Conservation (phyloP, 805 yeast species). For the Tetrapisispora arboricola region DNA sequence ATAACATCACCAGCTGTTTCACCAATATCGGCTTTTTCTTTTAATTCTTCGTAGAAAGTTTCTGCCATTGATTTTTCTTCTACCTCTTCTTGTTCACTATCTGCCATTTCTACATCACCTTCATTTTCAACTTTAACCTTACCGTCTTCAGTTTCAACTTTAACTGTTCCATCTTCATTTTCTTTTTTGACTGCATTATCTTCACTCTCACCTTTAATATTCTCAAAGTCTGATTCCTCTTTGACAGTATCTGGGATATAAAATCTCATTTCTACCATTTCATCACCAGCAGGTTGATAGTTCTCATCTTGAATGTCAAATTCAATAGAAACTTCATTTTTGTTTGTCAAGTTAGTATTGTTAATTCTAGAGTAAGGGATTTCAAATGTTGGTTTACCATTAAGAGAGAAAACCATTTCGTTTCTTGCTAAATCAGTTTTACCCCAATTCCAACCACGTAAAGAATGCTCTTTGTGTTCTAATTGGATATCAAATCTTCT, state of each 20-base stretch:
- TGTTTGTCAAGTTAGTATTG: conserved; percentile 84
- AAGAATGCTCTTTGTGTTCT: conserved; percentile 81
- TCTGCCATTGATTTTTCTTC: conserved; percentile 57
- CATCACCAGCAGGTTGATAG: conserved; percentile 76
- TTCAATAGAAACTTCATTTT: conserved; percentile 88
- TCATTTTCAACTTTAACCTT: conserved; percentile 9
- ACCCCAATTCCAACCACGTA: conserved; percentile 99
- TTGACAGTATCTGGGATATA: conserved; percentile 80
- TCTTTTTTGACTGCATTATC: background rate
- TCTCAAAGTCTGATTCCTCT: conserved; percentile 35
- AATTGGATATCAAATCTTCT: conserved; percentile 61
- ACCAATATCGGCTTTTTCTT: conserved; percentile 89
- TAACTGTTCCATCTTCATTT: conserved; percentile 4
- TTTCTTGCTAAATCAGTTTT: conserved; percentile 83
- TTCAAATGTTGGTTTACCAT: conserved; percentile 85
- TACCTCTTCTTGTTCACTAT: conserved; percentile 2
- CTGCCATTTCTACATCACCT: conserved; percentile 15
- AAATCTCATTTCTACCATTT: conserved; percentile 87
- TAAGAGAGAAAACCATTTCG: conserved; percentile 76
- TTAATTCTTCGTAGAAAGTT: conserved; percentile 80
- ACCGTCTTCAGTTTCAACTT: conserved; percentile 11
- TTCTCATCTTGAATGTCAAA: conserved; percentile 50
- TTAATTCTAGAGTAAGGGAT: conserved; percentile 71
- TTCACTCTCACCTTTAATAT: conserved; percentile 1
- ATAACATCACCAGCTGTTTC: conserved; percentile 91